Evolutionary conservation across 2,329 filamentous ascomycete genomes (phyloP), one percentile per base, ranked within the genome.

Genomic region (Myriosclerotinia duriaeana): DNA sequence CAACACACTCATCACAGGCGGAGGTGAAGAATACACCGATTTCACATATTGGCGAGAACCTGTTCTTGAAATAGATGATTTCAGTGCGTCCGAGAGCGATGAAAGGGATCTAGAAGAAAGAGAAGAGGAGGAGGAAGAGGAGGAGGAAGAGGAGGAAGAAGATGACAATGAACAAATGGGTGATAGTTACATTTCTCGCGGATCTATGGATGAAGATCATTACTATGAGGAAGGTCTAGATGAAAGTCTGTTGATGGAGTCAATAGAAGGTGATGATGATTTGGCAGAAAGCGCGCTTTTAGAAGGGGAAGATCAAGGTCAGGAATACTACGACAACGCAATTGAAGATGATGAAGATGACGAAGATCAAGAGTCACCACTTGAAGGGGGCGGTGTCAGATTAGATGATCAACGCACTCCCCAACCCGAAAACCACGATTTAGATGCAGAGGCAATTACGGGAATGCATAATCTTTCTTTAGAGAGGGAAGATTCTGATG

Each of bases 1-100:
- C 15, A 92, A 89, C 70, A 88, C 93, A 36, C 83, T 99, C 40
- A 89, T 97, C 22, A 92, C 91, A 73, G 90, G 91, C 54, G 94
- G 93, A 26, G 94, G 93, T 15, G 95, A 98, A 77, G 90, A 96
- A 66, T 99, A 91, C 75, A 99, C 95, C 0, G 95, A 99, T 77
- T 99, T 99, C 79, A 94, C 88, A 66, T 99, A 96, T 79, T 99
- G 95, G 95, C 85, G 96, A 69, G 90, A 96, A 69, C 84, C 85
- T 58, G 92, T 93, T 2, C 83, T 94, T 20, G 92, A 96, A 61
- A 79, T 97, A 36, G 91, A 93, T 53, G 91, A 97, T 64, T 98
- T 98, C 73, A 93, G 91, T 0, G 90, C 90, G 63, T 96, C 90
- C 54, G 93, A 95, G 69, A 87, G 83, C 42, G 85, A 84, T 1